Evolutionary conservation across 257 asterid genomes (phyloP), one percentile per base, ranked within the genome.

Genomic region (Salvia hispanica): DNA sequence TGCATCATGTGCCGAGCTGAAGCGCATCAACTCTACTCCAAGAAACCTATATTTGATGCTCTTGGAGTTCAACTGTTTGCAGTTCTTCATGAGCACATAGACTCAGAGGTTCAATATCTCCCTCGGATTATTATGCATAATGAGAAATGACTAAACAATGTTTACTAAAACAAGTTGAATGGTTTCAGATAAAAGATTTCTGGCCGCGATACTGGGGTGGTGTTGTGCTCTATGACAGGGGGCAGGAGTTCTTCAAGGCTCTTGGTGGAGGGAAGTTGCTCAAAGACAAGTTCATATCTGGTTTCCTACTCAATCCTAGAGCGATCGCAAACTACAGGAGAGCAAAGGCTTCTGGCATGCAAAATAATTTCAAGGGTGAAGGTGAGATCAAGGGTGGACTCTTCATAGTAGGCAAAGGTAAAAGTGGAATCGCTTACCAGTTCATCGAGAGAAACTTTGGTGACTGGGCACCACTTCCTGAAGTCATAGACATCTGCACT

Each of bases 151-250:
- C 64, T 48, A 53, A 31, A 57, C 18, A 2, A 64, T 45, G 61
- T 56, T 58, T 39, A 69, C 63, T 28, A 7, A 64, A 51, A n/a
- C 42, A 36, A 18, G 50, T 14, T 21, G 31, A 36, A 55, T 46
- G 43, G 12, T 59, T 68, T 66, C 77, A 91, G 97, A 87, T 91
- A 72, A 84, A 71, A 67, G 91, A 86, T 62, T 91, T 88, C 86
- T 91, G 97, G 97, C 97, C 97, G 0, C 82, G 87, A 72, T 91
- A 88, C 62, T 91, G 96, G 96, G 97, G 97, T 40, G 96, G 96
- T 0, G 81, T 28, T 8, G 86, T 91, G 73, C 80, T 91, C 50
- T 80, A 72, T 44, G 97, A 91, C 76, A 74, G 70, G 60, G 80
- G 85, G 5, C 83, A 78, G 80, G 95, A 68, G 21, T 84, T 88